A percentile compares a stretch with the other conserved stretches of the same genome.
phyloP scores from a whole-genome alignment of 805 yeast genomes.

The Teunomyces aglyptinius region DNA sequence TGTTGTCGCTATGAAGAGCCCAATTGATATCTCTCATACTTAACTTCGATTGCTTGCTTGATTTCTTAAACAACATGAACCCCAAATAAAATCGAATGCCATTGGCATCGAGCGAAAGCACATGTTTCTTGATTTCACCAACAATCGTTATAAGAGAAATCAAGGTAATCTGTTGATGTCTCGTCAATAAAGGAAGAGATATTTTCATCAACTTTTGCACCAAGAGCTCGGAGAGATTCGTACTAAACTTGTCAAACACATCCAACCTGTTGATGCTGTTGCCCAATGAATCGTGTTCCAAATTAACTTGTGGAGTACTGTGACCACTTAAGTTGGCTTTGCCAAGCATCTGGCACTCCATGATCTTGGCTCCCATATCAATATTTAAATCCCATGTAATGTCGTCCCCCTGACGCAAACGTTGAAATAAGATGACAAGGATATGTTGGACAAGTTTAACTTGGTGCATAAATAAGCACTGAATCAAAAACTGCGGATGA shows the following conservation, averaged over 20 bases:
- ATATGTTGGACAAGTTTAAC: conserved; percentile 54
- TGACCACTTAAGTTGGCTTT: background rate
- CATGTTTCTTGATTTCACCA: conserved; percentile 48
- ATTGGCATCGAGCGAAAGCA: conserved; percentile 52
- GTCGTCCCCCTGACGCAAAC: conserved; percentile 40
- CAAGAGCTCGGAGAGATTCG: conserved; percentile 45
- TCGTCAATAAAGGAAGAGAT: conserved; percentile 75
- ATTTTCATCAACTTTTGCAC: conserved; percentile 59
- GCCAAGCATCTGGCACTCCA: conserved; percentile 6
- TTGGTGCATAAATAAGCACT: conserved; percentile 64
- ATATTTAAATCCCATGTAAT: conserved; percentile 36
- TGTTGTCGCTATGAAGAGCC: conserved; percentile 83
- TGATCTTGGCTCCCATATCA: conserved; percentile 18
- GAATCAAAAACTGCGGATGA: conserved; percentile 86
- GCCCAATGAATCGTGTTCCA: conserved; percentile 4
- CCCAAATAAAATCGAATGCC: conserved; percentile 74
- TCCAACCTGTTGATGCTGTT: conserved; percentile 2
- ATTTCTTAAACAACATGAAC: conserved; percentile 56
- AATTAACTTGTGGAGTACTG: conserved; percentile 1
- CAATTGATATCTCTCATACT: conserved; percentile 81
- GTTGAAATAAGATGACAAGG: conserved; percentile 50
- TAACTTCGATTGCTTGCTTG: conserved; percentile 50
- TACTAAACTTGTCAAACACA: conserved; percentile 31
- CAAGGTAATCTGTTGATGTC: conserved; percentile 88
- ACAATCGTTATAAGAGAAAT: conserved; percentile 67